A percentile compares a stretch with the other conserved stretches of the same genome.
Evolutionary conservation across 2,329 filamentous ascomycete species (phyloP).

Genomic region (Aspergillus quadricinctus): DNA sequence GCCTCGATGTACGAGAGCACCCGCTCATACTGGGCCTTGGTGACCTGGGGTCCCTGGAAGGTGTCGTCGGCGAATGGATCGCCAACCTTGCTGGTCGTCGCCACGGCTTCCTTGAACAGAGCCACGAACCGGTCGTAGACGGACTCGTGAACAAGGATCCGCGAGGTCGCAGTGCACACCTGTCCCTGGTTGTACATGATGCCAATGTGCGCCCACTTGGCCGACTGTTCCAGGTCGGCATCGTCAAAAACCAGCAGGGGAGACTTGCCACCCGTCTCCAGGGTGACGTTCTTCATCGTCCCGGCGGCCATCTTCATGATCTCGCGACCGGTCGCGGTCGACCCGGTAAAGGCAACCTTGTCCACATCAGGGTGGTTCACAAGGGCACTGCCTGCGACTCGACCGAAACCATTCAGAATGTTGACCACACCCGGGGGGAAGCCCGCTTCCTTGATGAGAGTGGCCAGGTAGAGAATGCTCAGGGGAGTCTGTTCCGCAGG

Average conservation of each 20-base stretch:
- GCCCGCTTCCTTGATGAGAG: constrained; percentile 30
- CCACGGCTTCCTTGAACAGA: constrained; percentile 29
- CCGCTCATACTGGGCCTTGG: constrained; percentile 38
- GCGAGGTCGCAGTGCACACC: constrained; percentile 33
- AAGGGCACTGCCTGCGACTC: constrained; percentile 27
- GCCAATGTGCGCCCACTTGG: constrained; percentile 62
- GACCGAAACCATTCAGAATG: constrained; percentile 30
- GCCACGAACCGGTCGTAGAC: constrained; percentile 31
- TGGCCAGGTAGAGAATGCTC: constrained; percentile 30
- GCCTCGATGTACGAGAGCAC: constrained; percentile 66
- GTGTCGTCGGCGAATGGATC: constrained; percentile 34
- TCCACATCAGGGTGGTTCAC: constrained; percentile 31
- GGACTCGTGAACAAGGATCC: constrained; percentile 55
- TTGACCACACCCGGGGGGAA: constrained; percentile 34
- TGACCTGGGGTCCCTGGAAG: constrained; percentile 35
- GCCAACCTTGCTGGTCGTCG: constrained; percentile 32
- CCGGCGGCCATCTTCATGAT: constrained; percentile 35
- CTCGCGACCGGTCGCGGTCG: constrained; percentile 29
- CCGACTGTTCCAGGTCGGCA: constrained; percentile 62
- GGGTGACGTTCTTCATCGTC: constrained; percentile 33
- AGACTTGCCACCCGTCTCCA: constrained; percentile 58
- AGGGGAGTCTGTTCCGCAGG: constrained; percentile 33
- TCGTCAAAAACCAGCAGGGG: constrained; percentile 62
- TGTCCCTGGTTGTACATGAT: constrained; percentile 44
- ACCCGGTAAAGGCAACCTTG: constrained; percentile 34